Base-by-base conservation (phyloP, 805 yeast genomes). In the Cyberlindnera xylosilytica region DNA sequence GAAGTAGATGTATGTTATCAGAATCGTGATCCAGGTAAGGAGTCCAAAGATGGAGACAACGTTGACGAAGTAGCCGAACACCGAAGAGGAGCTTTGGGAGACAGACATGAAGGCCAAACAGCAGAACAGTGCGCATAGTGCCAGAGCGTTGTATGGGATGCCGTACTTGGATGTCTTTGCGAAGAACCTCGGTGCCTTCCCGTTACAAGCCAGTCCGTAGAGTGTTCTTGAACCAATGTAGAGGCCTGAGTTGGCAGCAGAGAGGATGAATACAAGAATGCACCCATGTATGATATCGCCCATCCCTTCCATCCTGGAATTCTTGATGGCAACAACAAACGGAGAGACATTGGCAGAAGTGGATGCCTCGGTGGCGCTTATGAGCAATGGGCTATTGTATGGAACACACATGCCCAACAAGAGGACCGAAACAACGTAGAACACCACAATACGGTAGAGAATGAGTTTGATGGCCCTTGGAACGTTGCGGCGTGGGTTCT, bases 241-340 rank as follows among this genome's bases (percentile, higher is more conserved):
- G 56, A 86, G 69, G 63, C 81, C 89, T 2, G 89, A 82, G 66
- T 85, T 87, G 12, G 86, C 81, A 35, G 95, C 95, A 10, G 91
- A 83, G 58, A 86, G 76, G 45, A 87, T 89, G 50, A 86, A 83
- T 29, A 85, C 64, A 57, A 88, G 64, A 51, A 88, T 83, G 60
- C 87, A 80, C 2, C 82, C 91, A 61, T 88, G 88, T 56, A 88
- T 70, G 37, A 88, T 72, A 52, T 82, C 83, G 29, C 88, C 89
- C 48, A 87, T 66, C 0, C 78, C 90, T 8, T 60, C 54, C 47
- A 87, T 85, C 16, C 71, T 62, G 15, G 88, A 85, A 51, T 74
- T 75, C 49, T 75, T 74, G 56, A 87, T 81, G 35, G 95, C 96
- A 56, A 86, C 81, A 40, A 86, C 90, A 55, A 86, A 87, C 29